These are phyloP conservation scores for Diplodia intermedia DNA, from an alignment of 2,329 filamentous ascomycete genomes.

Conservation along the genomic window DNA sequence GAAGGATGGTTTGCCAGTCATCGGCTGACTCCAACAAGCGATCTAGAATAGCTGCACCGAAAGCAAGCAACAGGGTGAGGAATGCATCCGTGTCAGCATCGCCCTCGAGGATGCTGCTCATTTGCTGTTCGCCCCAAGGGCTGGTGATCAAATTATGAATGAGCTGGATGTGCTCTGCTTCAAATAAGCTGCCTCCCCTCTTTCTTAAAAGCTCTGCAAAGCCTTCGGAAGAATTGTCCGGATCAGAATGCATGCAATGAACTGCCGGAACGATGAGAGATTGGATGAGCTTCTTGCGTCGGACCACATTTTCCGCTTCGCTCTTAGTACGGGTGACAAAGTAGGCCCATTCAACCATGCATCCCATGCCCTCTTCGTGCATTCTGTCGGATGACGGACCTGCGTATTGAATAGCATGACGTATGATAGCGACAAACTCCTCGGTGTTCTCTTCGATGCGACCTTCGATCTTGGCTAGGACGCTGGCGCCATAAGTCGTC, in stretches of 20 bases:
- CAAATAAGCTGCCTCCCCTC: conserved; percentile 69
- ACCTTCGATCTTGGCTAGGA: conserved; percentile 14
- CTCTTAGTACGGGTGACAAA: conserved; percentile 28
- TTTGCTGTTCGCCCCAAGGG: conserved; percentile 64
- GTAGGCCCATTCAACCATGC: conserved; percentile 31
- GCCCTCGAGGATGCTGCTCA: conserved; percentile 63
- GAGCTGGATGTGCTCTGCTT: conserved; percentile 60
- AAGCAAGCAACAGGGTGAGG: conserved; percentile 70
- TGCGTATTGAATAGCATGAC: conserved; percentile 10
- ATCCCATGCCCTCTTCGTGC: conserved; percentile 28
- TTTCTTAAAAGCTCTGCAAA: conserved; percentile 69
- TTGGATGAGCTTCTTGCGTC: conserved; percentile 25
- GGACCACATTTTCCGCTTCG: conserved; percentile 13
- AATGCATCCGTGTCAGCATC: conserved; percentile 71
- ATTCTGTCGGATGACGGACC: conserved; percentile 6
- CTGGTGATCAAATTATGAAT: conserved; percentile 61
- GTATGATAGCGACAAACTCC: conserved; percentile 20
- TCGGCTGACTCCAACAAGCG: conserved; percentile 38
- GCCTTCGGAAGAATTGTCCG: conserved; percentile 65
- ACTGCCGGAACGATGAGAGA: conserved; percentile 31
- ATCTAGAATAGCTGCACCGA: conserved; percentile 70
- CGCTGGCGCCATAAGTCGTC: conserved; percentile 11
- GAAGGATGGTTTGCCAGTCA: conserved; percentile 45
- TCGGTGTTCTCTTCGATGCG: conserved; percentile 27
- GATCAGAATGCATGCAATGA: conserved; percentile 40